Conservation (phyloP, 148 eudicot genomes). For the Vaccinium myrtillus region DNA sequence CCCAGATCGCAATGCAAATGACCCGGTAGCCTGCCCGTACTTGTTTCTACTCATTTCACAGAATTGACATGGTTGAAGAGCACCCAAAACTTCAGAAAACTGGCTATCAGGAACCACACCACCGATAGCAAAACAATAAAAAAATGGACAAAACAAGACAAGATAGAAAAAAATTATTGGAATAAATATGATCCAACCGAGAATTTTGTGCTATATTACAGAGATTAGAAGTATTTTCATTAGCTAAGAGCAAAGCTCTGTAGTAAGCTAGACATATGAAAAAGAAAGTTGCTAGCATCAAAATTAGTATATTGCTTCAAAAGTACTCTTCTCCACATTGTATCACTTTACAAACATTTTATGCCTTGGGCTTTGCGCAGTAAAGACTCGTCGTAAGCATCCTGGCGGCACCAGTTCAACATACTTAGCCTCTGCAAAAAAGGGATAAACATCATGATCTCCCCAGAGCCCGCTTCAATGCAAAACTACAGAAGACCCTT, state of each 20-base stretch:
- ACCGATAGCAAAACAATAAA: neutral
- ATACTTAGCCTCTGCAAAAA: neutral
- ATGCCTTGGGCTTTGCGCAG: neutral
- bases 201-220: neutral
- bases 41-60: too few species aligned
- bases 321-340: neutral
- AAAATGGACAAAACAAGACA: neutral
- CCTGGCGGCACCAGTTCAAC: neutral
- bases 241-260: neutral
- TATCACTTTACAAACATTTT: neutral
- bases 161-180: neutral
- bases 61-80: too few species aligned
- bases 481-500: neutral
- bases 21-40: too few species aligned
- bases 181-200: neutral
- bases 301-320: neutral
- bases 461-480: neutral
- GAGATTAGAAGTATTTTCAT: neutral
- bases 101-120: neutral
- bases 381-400: neutral
- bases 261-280: neutral
- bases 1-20: too few species aligned
- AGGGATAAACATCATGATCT: neutral
- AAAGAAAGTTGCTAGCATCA: neutral
- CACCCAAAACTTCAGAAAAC: too few species aligned